Evolutionary conservation across 140 eudicot species (phyloP).

Genomic region (Ambrosia hybrid): DNA sequence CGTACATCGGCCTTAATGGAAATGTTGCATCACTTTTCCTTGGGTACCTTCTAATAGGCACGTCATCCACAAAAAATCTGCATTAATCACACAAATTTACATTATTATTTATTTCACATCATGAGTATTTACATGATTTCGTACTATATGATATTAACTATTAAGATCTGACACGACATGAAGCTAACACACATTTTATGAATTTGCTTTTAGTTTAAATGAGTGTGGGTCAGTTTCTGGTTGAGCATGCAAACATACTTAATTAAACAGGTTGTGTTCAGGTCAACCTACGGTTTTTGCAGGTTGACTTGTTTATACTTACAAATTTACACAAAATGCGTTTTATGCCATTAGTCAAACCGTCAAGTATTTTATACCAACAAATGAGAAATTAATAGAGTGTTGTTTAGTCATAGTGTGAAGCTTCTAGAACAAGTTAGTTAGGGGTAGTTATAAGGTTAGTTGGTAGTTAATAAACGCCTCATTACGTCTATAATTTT

Average conservation of each 20-base stretch:
- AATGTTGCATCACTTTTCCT: slow-evolving; percentile 62
- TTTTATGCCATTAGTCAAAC: neutral
- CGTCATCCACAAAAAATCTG: slow-evolving; percentile 83
- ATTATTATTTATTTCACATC: neutral
- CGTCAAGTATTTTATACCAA: too few species aligned
- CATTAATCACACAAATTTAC: slow-evolving; percentile 9
- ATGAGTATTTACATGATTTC: neutral
- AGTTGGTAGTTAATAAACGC: too few species aligned
- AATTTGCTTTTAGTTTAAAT: too few species aligned
- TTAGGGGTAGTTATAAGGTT: too few species aligned
- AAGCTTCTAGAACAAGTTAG: too few species aligned
- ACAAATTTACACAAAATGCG: neutral
- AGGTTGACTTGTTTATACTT: neutral
- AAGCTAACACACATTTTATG: too few species aligned
- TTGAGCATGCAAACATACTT: neutral
- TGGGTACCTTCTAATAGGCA: slow-evolving; percentile 71
- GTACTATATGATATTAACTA: too few species aligned
- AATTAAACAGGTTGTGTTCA: neutral
- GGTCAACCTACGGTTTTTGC: neutral
- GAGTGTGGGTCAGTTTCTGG: neutral
- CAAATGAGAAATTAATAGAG: too few species aligned
- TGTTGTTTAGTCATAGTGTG: too few species aligned
- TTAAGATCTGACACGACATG: neutral
- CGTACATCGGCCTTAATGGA: slow-evolving; percentile 70
- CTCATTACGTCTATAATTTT: too few species aligned